Conservation (phyloP, 306 rosid species). For the Dryas octopetala region DNA sequence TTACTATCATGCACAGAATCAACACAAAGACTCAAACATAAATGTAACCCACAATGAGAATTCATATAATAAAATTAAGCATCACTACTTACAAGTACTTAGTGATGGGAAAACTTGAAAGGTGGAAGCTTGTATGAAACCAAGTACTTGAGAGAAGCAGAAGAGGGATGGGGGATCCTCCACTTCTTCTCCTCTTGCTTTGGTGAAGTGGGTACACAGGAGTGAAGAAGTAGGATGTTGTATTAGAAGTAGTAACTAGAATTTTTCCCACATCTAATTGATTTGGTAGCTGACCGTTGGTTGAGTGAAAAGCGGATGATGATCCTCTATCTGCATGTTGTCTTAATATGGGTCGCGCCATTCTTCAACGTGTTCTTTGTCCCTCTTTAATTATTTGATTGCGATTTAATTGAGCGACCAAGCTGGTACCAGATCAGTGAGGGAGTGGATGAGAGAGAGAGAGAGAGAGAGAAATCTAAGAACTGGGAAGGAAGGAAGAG, state of each 20-base stretch:
- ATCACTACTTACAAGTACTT: slow-evolving; percentile 14
- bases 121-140: background rate
- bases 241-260: slow-evolving; percentile 7
- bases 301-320: slow-evolving; percentile 37
- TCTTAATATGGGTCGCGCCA: slow-evolving; percentile 24
- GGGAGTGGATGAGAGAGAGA: background rate
- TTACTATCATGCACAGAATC: background rate
- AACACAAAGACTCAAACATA: background rate
- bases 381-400: background rate
- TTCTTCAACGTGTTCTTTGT: slow-evolving; percentile 9
- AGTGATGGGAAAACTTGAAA: slow-evolving; percentile 21
- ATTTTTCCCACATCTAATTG: slow-evolving; percentile 15
- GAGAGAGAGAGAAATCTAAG: background rate
- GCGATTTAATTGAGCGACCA: background rate
- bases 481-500: background rate
- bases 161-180: slow-evolving; percentile 9
- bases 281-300: slow-evolving; percentile 56
- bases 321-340: background rate
- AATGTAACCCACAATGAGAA: background rate
- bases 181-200: background rate
- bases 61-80: background rate
- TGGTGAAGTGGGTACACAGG: slow-evolving; percentile 9
- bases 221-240: slow-evolving; percentile 7
- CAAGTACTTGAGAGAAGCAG: background rate
- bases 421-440: background rate